Percentiles rank a stretch among this genome's conserved stretches.
phyloP scores from a whole-genome alignment of 352 stramenopile genomes.

The Thalassiosira ordinaria region DNA sequence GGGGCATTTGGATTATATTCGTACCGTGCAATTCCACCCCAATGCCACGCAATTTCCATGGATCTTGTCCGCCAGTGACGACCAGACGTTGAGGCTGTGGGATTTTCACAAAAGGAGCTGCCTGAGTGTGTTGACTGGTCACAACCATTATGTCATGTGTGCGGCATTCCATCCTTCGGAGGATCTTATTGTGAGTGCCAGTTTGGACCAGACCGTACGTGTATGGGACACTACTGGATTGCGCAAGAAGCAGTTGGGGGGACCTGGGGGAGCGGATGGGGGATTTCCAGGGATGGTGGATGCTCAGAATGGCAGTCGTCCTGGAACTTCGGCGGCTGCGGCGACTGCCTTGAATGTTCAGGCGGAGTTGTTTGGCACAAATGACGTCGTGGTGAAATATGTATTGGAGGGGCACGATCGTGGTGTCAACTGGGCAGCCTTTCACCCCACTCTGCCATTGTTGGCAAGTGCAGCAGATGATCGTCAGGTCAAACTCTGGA shows the following conservation, averaged over 20 bases:
- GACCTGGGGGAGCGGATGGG: slow-evolving; percentile 56
- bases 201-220: slow-evolving; percentile 97
- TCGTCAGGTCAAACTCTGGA: slow-evolving; percentile 98
- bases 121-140: slow-evolving; percentile 98
- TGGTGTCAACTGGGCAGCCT: slow-evolving; percentile 99
- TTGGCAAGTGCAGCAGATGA: slow-evolving; percentile 99
- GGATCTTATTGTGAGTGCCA: slow-evolving; percentile 98
- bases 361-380: slow-evolving; percentile 98
- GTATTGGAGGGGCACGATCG: slow-evolving; percentile 99
- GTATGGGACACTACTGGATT: slow-evolving; percentile 99
- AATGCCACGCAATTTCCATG: slow-evolving; percentile 95
- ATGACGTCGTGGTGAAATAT: slow-evolving; percentile 99
- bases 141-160: slow-evolving; percentile 99
- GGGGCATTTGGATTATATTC: slow-evolving; percentile 99
- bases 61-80: slow-evolving; percentile 97
- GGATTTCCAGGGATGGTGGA: slow-evolving; percentile 46
- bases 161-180: slow-evolving; percentile 99
- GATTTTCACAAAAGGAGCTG: slow-evolving; percentile 99
- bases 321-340: slow-evolving; percentile 39
- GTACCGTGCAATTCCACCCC: slow-evolving; percentile 98
- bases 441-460: slow-evolving; percentile 98
- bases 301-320: slow-evolving; percentile 24
- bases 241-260: slow-evolving; percentile 97
- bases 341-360: slow-evolving; percentile 87
- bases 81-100: slow-evolving; percentile 99